These are phyloP conservation scores for Hypoxylon crocopeplum DNA, from an alignment of 495 filamentous ascomycete species.

Conservation along the genomic window DNA sequence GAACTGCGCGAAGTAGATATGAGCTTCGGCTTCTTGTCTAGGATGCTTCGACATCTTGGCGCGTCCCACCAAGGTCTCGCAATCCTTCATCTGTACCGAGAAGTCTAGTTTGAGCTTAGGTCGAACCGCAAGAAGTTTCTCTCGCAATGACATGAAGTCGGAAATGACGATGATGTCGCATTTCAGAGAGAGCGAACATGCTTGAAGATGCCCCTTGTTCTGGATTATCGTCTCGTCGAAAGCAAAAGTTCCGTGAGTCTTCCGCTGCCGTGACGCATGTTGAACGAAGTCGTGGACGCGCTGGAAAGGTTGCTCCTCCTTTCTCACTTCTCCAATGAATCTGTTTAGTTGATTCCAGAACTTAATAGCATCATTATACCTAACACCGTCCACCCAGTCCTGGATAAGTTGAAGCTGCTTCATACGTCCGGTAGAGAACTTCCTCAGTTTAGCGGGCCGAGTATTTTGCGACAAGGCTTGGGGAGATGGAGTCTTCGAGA, in stretches of 20 bases:
- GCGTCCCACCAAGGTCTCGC: constrained; percentile 36
- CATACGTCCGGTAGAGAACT: constrained; percentile 10
- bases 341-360: constrained; percentile 50
- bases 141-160: constrained; percentile 57
- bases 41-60: constrained; percentile 31
- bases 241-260: constrained; percentile 45
- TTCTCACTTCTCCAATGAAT: constrained; percentile 54
- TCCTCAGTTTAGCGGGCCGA: not conserved
- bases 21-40: constrained; percentile 45
- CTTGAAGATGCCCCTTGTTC: constrained; percentile 55
- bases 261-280: constrained; percentile 52
- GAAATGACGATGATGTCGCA: constrained; percentile 63
- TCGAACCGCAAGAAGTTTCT: constrained; percentile 4
- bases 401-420: constrained; percentile 31
- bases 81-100: constrained; percentile 46
- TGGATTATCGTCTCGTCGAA: constrained; percentile 57
- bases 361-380: constrained; percentile 49
- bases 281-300: constrained; percentile 61
- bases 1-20: constrained; percentile 43
- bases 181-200: constrained; percentile 57
- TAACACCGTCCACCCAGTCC: constrained; percentile 34
- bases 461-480: not conserved
- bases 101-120: constrained; percentile 46
- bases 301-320: constrained; percentile 67
- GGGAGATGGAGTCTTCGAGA: constrained; percentile 14